phyloP scores from a whole-genome alignment of 192 early-diverging fungal species.

The Coemansia sp. region DNA sequence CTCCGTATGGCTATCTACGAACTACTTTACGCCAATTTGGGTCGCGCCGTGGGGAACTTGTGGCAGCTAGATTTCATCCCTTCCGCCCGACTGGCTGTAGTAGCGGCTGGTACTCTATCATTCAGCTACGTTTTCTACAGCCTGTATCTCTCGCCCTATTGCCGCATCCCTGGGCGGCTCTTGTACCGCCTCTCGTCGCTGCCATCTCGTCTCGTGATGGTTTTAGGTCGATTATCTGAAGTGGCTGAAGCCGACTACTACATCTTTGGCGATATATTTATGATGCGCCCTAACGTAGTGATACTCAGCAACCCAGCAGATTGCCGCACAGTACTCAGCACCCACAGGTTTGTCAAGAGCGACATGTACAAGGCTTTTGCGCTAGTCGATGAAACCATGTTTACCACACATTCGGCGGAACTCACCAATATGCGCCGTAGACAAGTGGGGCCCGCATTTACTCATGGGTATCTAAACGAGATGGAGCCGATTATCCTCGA shows the following conservation, averaged over 20 bases:
- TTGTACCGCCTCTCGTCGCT: conserved; percentile 13
- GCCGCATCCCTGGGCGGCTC: conserved; percentile 20
- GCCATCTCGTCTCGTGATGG: background rate
- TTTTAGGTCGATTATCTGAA: conserved; percentile 17
- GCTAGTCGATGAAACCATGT: conserved; percentile 23
- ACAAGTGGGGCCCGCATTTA: conserved; percentile 39
- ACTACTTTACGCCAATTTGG: background rate
- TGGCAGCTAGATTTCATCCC: background rate
- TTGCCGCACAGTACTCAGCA: conserved; percentile 23
- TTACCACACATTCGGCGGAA: conserved; percentile 29
- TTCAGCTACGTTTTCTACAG: conserved; percentile 13
- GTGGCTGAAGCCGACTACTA: conserved; percentile 24
- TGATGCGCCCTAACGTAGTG: conserved; percentile 31
- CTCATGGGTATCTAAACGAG: conserved; percentile 17
- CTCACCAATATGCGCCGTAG: conserved; percentile 21
- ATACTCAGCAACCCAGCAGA: conserved; percentile 27
- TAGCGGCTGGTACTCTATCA: background rate
- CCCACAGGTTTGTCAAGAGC: conserved; percentile 35
- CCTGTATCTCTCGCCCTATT: conserved; percentile 26
- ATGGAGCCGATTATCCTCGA: conserved; percentile 45
- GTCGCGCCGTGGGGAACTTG: background rate
- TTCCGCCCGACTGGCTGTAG: background rate
- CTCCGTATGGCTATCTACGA: background rate
- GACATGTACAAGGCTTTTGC: conserved; percentile 34
- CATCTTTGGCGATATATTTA: conserved; percentile 39